Base-by-base conservation (phyloP, 2,329 filamentous ascomycete species). In the Botrytis deweyae region DNA sequence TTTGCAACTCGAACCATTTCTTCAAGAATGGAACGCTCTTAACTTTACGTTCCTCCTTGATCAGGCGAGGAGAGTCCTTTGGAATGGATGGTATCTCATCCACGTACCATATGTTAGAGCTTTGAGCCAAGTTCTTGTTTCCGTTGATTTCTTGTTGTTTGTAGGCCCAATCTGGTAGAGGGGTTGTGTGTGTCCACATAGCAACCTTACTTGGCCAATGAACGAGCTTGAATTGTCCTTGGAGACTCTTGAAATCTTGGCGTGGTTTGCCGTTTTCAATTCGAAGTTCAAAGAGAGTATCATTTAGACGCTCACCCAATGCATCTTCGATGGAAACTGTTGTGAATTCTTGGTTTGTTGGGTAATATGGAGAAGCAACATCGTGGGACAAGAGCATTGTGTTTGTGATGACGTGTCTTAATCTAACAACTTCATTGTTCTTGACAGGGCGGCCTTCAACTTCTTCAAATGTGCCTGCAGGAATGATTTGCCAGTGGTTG, bases 71-170 rank as follows among this genome's bases (percentile, higher is more conserved):
- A 72, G 78, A 80, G 78, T 94, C 93, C 8, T 83, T 86, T 3
- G 91, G 85, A 65, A 98, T 84, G 16, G 91, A 94, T n/a, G 93
- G 89, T 70, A 98, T 93, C 76, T 97, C 93, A 80, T 99, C 96
- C 22, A 95, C 92, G 78, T 92, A 91, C 96, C 96, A 99, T 76
- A 97, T 88, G 82, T 99, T 99, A 82, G 94, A 97, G 81, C 92
- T 91, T 76, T 95, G 93, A 42, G 90, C 87, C 72, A 97, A 86
- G 82, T 97, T 97, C 89, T 99, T 99, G 87, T 99, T 99, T 75
- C 96, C 96, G 83, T 99, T 99, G 86, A 99, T 98, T 83, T 99
- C 96, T 80, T 97, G 95, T 83, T 99, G 96, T 83, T 97, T 96
- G 86, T 93, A 95, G 40, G 88, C 96, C 96, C 96, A 99, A 6